A percentile compares a stretch with the other conserved stretches of the same genome.
phyloP scores from a whole-genome alignment of 441 rosid species.

The Gossypium schwendimanii region DNA sequence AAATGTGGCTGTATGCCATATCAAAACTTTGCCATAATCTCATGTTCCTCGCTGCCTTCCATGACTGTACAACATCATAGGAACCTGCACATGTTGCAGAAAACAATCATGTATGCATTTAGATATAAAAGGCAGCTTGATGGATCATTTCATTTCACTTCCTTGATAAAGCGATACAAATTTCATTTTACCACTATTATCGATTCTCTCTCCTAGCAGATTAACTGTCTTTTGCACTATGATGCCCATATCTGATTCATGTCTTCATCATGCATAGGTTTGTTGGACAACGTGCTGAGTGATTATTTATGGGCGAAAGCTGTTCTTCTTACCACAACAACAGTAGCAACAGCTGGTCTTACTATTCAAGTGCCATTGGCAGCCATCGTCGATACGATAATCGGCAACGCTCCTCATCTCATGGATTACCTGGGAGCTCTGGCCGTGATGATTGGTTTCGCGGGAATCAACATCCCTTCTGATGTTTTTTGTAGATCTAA shows the following conservation, averaged over 20 bases:
- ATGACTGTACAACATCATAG: neutral
- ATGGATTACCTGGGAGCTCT: conserved; percentile 72
- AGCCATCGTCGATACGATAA: conserved; percentile 65
- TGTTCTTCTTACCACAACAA: conserved; percentile 77
- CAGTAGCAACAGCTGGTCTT: conserved; percentile 91
- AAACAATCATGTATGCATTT: neutral
- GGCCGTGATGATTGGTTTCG: conserved; percentile 83
- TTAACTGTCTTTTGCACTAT: neutral
- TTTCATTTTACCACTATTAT: neutral
- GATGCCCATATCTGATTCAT: neutral
- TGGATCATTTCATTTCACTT: neutral
- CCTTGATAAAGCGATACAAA: neutral
- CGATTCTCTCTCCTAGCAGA: neutral
- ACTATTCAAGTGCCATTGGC: conserved; percentile 94
- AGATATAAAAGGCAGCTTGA: neutral
- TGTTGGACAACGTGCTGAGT: conserved; percentile 84
- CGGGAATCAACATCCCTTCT: conserved; percentile 77
- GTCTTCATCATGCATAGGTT: conserved; percentile 36
- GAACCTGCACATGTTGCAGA: neutral
- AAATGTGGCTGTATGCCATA: neutral
- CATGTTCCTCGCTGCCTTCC: neutral
- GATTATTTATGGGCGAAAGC: conserved; percentile 97
- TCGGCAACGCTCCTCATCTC: conserved; percentile 61
- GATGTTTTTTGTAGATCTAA: conserved; percentile 38
- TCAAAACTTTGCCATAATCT: neutral